Percentiles rank a stretch among this genome's conserved stretches.
Conservation (phyloP, 2,329 filamentous ascomycete species). For the Cryoendolithus antarcticus region DNA sequence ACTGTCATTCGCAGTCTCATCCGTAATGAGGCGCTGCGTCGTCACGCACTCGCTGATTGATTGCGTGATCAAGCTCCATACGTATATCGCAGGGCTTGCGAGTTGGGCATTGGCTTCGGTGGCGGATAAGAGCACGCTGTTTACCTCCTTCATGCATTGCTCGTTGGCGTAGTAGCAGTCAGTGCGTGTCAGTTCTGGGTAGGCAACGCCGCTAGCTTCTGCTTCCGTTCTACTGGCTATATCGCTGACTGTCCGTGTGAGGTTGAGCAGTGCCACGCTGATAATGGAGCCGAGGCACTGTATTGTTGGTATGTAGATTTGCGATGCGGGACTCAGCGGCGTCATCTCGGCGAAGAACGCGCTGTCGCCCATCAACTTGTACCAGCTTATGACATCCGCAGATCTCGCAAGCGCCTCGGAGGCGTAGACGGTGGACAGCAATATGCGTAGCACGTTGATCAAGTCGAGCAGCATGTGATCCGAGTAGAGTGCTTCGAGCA, state of each 20-base stretch:
- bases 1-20: constrained; percentile 22
- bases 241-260: constrained; percentile 47
- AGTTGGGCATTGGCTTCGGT: constrained; percentile 45
- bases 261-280: constrained; percentile 60
- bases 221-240: constrained; percentile 21
- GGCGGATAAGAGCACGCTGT: constrained; percentile 54
- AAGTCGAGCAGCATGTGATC: constrained; percentile 56
- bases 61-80: constrained; percentile 68
- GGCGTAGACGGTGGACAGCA: constrained; percentile 39
- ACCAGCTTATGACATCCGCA: constrained; percentile 56
- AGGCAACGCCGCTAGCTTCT: neutral
- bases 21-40: constrained; percentile 36
- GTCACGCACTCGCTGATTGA: constrained; percentile 52
- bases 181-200: constrained; percentile 24
- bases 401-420: constrained; percentile 11
- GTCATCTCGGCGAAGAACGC: constrained; percentile 57
- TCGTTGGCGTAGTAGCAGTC: constrained; percentile 55
- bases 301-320: constrained; percentile 45
- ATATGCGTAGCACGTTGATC: constrained; percentile 44
- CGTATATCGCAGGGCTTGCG: constrained; percentile 62
- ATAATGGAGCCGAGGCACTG: constrained; percentile 59
- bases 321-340: constrained; percentile 25
- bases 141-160: constrained; percentile 58
- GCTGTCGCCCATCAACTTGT: constrained; percentile 55
- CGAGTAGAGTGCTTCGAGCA: constrained; percentile 43